phyloP scores from a whole-genome alignment of 1,139 yeast genomes.

The Geotrichum australiense region DNA sequence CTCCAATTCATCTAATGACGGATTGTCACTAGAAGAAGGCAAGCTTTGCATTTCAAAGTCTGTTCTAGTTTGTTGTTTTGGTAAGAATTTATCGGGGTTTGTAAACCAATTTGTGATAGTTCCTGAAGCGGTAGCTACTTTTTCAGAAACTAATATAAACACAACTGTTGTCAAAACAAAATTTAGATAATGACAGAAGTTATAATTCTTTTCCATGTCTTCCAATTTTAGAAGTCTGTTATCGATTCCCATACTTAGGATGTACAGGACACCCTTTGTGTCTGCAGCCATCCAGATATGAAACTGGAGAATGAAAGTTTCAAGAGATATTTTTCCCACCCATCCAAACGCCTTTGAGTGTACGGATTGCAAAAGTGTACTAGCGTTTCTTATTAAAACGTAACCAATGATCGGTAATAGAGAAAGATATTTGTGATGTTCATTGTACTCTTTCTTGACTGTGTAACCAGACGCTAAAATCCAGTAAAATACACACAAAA shows the following conservation, averaged over 20 bases:
- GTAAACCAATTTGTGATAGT: constrained; percentile 15
- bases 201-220: constrained; percentile 3
- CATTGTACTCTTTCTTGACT: constrained; percentile 22
- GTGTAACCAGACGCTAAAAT: constrained; percentile 14
- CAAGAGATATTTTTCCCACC: constrained; percentile 25
- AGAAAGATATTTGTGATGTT: constrained; percentile 20
- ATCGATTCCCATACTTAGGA: constrained; percentile 17
- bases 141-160: constrained; percentile 16
- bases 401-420: constrained; percentile 23
- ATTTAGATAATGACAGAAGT: constrained; percentile 5
- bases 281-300: constrained; percentile 28
- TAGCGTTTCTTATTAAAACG: constrained; percentile 24
- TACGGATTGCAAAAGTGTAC: constrained; percentile 18
- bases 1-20: neutral
- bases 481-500: constrained; percentile 17
- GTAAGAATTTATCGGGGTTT: constrained; percentile 15
- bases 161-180: constrained; percentile 13
- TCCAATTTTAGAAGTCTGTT: neutral
- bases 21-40: neutral
- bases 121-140: constrained; percentile 17
- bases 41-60: constrained; percentile 3
- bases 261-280: constrained; percentile 22
- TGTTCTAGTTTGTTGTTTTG: neutral
- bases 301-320: constrained; percentile 26
- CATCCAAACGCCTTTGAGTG: constrained; percentile 24